phyloP scores from a whole-genome alignment of 768 basidiomycete genomes.

The Gloeopeniophorella convolvens region DNA sequence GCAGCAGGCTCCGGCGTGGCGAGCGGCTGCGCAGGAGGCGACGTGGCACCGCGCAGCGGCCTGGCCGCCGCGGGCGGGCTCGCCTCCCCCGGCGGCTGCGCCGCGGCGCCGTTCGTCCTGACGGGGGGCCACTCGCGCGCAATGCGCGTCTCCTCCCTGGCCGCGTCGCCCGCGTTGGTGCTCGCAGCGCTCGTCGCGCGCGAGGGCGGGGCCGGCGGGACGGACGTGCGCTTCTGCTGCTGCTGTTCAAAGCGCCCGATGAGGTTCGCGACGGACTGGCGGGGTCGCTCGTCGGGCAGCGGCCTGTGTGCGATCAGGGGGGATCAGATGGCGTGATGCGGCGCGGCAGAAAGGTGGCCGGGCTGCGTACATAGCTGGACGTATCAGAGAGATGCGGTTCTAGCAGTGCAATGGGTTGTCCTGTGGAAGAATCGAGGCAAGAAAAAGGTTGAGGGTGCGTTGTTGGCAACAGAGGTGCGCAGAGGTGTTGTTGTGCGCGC shows the following conservation, averaged over 20 bases:
- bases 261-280: slow-evolving; percentile 82
- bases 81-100: not conserved
- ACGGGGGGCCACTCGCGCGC: slow-evolving; percentile 70
- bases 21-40: not conserved
- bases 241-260: slow-evolving; percentile 86
- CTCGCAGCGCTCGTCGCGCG: slow-evolving; percentile 66
- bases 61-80: slow-evolving; percentile 1
- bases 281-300: slow-evolving; percentile 81
- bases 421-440: too few relatives aligned
- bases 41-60: not conserved
- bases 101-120: slow-evolving; percentile 9
- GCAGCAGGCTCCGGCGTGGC: not conserved
- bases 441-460: too few relatives aligned
- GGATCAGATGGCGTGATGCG: not conserved
- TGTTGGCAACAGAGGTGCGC: too few relatives aligned
- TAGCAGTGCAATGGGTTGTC: too few relatives aligned
- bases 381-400: too few relatives aligned
- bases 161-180: slow-evolving; percentile 55
- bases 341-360: too few relatives aligned
- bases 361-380: too few relatives aligned
- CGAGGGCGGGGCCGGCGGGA: slow-evolving; percentile 26
- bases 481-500: too few relatives aligned
- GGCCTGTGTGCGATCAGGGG: slow-evolving; percentile 45
- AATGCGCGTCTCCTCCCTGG: slow-evolving; percentile 62
- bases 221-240: slow-evolving; percentile 52